phyloP scores from a whole-genome alignment of 179 eudicot species.

The Drosera spatulata region DNA sequence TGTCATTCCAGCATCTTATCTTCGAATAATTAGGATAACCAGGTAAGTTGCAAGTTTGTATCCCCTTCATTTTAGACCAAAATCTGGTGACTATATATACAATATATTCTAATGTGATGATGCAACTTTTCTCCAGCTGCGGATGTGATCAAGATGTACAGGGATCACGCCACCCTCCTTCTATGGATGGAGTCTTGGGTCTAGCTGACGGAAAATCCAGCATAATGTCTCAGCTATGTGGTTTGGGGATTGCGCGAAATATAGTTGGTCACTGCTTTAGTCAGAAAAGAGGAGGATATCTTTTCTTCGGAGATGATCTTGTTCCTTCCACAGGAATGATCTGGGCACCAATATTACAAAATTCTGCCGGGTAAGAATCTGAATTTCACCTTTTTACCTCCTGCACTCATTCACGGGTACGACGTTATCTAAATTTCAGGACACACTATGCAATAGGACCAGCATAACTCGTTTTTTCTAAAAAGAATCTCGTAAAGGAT shows the following conservation, averaged over 20 bases:
- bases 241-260: constrained; percentile 37
- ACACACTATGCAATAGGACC: constrained; percentile 57
- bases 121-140: constrained; percentile 31
- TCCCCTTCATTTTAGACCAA: no score
- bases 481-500: constrained; percentile 33
- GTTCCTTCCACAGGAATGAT: constrained; percentile 44
- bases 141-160: constrained; percentile 81
- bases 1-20: no score
- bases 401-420: background rate
- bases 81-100: no score
- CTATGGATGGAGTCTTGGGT: constrained; percentile 86
- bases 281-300: constrained; percentile 69
- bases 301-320: constrained; percentile 71
- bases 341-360: constrained; percentile 53
- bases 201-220: constrained; percentile 59
- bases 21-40: no score
- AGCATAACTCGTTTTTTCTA: constrained; percentile 46
- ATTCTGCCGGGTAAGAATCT: constrained; percentile 30
- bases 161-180: constrained; percentile 36
- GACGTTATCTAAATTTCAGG: constrained; percentile 19
- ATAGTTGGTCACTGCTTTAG: constrained; percentile 84
- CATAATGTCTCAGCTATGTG: constrained; percentile 54
- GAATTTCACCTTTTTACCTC: background rate
- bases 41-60: no score
- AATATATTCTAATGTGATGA: no score